phyloP scores from a whole-genome alignment of 768 basidiomycete genomes.

The Tricholoma hemisulphureum region DNA sequence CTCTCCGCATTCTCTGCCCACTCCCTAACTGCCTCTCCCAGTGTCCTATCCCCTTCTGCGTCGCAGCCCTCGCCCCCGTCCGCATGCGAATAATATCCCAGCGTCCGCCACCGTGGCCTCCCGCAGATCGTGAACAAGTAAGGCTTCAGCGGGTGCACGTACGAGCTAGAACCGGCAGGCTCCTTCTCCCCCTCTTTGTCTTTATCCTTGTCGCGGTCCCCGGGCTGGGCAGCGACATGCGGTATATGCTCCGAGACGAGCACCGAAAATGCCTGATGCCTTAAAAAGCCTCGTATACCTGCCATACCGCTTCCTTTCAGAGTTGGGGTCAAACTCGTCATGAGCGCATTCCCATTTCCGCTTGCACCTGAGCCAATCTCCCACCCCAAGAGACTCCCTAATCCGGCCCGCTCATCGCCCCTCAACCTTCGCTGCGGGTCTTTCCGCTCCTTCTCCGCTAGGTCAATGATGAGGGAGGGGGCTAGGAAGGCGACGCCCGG shows the following conservation, averaged over 20 bases:
- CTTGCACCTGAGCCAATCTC: conserved; percentile 32
- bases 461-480: conserved; percentile 46
- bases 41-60: conserved; percentile 29
- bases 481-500: conserved; percentile 46
- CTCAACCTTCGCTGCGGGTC: conserved; percentile 39
- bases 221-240: background rate
- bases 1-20: conserved; percentile 29
- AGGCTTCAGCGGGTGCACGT: background rate
- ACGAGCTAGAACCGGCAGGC: background rate
- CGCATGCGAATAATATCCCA: conserved; percentile 41
- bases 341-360: conserved; percentile 40
- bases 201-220: background rate
- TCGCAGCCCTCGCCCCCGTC: background rate
- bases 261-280: conserved; percentile 57
- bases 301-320: conserved; percentile 45
- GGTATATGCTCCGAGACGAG: conserved; percentile 45
- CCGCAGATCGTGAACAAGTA: conserved; percentile 37
- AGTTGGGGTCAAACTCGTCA: conserved; percentile 43
- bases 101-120: conserved; percentile 49
- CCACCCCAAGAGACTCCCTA: conserved; percentile 62
- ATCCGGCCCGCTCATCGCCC: conserved; percentile 56
- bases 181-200: background rate
- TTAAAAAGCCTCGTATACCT: conserved; percentile 51
- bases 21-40: conserved; percentile 45
- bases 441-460: conserved; percentile 50